These are phyloP conservation scores for Escovopsis sp. DNA, from an alignment of 2,329 filamentous ascomycete genomes.

Conservation along the genomic window DNA sequence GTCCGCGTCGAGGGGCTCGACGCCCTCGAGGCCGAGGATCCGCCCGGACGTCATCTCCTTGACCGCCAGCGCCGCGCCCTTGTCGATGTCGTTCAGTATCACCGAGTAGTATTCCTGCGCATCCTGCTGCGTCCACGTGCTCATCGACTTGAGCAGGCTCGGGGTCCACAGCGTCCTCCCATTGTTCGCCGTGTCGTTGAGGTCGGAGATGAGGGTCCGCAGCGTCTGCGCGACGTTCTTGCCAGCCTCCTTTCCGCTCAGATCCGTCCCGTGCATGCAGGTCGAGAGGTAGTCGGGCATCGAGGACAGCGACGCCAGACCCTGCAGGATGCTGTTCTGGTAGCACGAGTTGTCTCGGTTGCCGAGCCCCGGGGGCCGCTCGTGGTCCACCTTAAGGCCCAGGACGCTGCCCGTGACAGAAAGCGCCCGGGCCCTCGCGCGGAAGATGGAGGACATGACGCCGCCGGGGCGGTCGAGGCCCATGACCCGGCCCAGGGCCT, in stretches of 20 bases:
- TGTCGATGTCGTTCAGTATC: constrained; percentile 71
- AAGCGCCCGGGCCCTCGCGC: constrained; percentile 41
- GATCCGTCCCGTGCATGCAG: constrained; percentile 19
- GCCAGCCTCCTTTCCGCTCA: constrained; percentile 11
- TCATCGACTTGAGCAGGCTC: constrained; percentile 73
- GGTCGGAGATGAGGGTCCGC: constrained; percentile 49
- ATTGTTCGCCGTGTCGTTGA: constrained; percentile 57
- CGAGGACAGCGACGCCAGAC: constrained; percentile 59
- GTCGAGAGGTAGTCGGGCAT: constrained; percentile 51
- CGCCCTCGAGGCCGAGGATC: constrained; percentile 1
- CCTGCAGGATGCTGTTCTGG: constrained; percentile 89
- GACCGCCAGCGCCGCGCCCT: constrained; percentile 46
- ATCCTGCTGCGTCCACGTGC: constrained; percentile 91
- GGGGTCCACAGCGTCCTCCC: constrained; percentile 73
- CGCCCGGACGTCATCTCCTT: constrained; percentile 5
- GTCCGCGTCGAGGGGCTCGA: constrained; percentile 23
- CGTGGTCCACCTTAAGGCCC: constrained; percentile 23
- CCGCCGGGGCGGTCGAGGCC: constrained; percentile 39
- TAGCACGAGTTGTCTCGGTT: constrained; percentile 96
- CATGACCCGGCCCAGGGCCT: constrained; percentile 48
- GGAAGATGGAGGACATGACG: constrained; percentile 41
- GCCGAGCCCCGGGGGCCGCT: constrained; percentile 54
- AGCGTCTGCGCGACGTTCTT: constrained; percentile 35
- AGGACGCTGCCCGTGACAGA: constrained; percentile 33
- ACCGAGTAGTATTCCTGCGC: constrained; percentile 96